These are phyloP conservation scores for Candida michaelii DNA, from an alignment of 805 yeast species.

Conservation along the genomic window DNA sequence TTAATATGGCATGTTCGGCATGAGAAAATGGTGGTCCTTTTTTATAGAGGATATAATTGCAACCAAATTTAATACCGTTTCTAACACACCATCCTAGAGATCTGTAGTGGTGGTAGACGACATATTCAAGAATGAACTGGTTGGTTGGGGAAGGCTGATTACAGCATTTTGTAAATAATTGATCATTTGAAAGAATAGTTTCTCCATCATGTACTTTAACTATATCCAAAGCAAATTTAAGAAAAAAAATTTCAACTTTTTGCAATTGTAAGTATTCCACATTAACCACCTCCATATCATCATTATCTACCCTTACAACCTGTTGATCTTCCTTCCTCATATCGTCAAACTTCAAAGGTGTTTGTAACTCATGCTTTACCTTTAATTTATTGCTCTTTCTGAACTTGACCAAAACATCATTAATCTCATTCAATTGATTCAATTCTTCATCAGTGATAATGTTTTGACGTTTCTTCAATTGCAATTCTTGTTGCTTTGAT, in stretches of 20 bases:
- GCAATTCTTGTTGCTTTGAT: slow-evolving; percentile 48
- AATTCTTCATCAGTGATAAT: slow-evolving; percentile 23
- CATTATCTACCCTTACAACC: slow-evolving; percentile 7
- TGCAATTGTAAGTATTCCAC: slow-evolving; percentile 64
- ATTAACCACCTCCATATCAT: slow-evolving; percentile 13
- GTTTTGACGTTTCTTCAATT: slow-evolving; percentile 41
- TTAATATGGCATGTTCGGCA: slow-evolving; percentile 76
- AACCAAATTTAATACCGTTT: slow-evolving; percentile 88
- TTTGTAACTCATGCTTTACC: slow-evolving; percentile 11
- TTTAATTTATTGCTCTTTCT: slow-evolving; percentile 15
- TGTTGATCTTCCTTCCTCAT: slow-evolving; percentile 16
- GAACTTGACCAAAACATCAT: slow-evolving; percentile 19
- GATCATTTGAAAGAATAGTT: slow-evolving; percentile 4
- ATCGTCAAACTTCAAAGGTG: slow-evolving; percentile 14
- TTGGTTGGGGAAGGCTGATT: slow-evolving; percentile 15
- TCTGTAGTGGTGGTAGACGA: slow-evolving; percentile 81
- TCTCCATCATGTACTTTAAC: slow-evolving; percentile 31
- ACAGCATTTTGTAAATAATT: slow-evolving; percentile 24
- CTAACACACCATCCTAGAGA: slow-evolving; percentile 94
- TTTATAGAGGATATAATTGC: slow-evolving; percentile 78
- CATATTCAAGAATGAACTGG: slow-evolving; percentile 55
- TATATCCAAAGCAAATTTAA: slow-evolving; percentile 56
- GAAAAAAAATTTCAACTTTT: slow-evolving; percentile 73
- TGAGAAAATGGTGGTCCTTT: slow-evolving; percentile 96
- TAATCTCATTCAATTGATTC: slow-evolving; percentile 18